These are phyloP conservation scores for Jacaranda mimosifolia DNA, from an alignment of 257 asterid species.

Conservation along the genomic window DNA sequence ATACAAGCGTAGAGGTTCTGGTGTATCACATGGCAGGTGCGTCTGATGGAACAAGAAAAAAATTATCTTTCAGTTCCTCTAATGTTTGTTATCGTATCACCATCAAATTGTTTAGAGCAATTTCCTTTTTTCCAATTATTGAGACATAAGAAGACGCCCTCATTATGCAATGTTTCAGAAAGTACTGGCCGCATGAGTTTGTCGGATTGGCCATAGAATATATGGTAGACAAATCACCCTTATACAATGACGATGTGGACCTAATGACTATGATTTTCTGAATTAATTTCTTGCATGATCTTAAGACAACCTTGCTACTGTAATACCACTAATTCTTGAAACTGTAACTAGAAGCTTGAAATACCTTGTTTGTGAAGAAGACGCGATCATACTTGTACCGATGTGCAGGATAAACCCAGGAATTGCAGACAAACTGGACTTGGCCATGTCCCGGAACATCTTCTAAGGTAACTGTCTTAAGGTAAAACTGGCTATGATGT, in stretches of 20 bases:
- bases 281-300: neutral
- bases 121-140: neutral
- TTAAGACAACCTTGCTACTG: neutral
- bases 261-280: no score
- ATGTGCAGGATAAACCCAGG: constrained; percentile 84
- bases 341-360: neutral
- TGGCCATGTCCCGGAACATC: constrained; percentile 72
- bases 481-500: constrained; percentile 78
- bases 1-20: constrained; percentile 62
- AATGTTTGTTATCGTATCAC: neutral
- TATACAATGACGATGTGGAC: neutral
- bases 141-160: neutral
- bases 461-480: constrained; percentile 65
- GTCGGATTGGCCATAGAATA: neutral
- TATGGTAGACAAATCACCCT: neutral
- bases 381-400: constrained; percentile 71
- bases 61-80: neutral
- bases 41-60: constrained; percentile 49
- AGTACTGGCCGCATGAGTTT: neutral
- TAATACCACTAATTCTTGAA: neutral
- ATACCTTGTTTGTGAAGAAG: constrained; percentile 82
- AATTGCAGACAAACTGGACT: constrained; percentile 76
- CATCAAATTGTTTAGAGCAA: neutral
- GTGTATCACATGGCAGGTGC: constrained; percentile 73
- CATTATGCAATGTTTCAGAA: no score